Percentiles rank a stretch among this genome's conserved stretches.
Conservation (phyloP, 2,329 filamentous ascomycete species). For the Ophiocordyceps polyrhachis-furcata region DNA sequence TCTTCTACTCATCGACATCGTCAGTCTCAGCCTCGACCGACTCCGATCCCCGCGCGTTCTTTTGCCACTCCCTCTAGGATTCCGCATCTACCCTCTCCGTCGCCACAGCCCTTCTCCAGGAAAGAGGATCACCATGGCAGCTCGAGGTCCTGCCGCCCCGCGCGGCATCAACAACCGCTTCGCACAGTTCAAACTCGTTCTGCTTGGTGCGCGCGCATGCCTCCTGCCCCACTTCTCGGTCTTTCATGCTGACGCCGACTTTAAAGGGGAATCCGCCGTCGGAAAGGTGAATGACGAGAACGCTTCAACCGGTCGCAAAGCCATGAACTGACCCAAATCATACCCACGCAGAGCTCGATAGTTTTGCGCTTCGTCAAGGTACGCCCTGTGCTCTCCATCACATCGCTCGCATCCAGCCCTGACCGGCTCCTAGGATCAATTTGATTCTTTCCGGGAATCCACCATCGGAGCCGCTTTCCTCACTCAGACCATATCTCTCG, state of each 20-base stretch:
- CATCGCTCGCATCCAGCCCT: neutral
- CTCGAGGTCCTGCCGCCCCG: slow-evolving; percentile 50
- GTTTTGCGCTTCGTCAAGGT: slow-evolving; percentile 98
- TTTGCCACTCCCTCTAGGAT: neutral
- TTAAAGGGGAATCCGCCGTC: slow-evolving; percentile 83
- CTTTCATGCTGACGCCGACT: slow-evolving; percentile 1
- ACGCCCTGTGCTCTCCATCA: slow-evolving; percentile 9
- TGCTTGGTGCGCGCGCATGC: slow-evolving; percentile 52
- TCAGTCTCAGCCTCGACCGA: slow-evolving; percentile 2
- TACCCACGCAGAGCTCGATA: slow-evolving; percentile 59
- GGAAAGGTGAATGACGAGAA: slow-evolving; percentile 55
- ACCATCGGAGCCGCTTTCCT: slow-evolving; percentile 97
- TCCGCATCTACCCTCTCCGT: neutral
- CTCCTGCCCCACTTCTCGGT: neutral
- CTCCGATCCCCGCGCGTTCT: neutral
- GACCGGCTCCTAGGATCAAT: slow-evolving; percentile 58
- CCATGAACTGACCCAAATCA: neutral
- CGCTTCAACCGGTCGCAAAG: neutral
- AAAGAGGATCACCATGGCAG: slow-evolving; percentile 47
- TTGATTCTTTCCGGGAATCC: slow-evolving; percentile 91
- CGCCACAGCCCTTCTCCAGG: slow-evolving; percentile 6
- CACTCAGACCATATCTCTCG: slow-evolving; percentile 95
- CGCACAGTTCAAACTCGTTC: slow-evolving; percentile 96
- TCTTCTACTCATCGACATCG: slow-evolving; percentile 4
- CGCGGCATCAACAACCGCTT: slow-evolving; percentile 64